Percentiles rank a stretch among this genome's conserved stretches.
phyloP scores from a whole-genome alignment of 2,329 filamentous ascomycete species.

The Colletotrichum musae region DNA sequence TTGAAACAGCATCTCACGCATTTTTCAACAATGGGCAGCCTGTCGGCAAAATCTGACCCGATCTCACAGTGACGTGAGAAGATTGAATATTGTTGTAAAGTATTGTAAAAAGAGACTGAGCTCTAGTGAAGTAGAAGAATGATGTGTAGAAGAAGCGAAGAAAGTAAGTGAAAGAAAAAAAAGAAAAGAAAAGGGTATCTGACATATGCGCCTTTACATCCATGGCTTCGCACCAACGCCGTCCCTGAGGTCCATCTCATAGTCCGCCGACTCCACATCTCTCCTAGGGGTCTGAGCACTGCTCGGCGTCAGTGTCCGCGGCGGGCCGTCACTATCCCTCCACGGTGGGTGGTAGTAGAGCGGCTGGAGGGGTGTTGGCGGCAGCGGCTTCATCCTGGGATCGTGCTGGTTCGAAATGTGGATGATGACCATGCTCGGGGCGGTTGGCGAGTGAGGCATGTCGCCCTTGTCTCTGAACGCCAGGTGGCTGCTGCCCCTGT shows the following conservation, averaged over 20 bases:
- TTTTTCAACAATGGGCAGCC: no score
- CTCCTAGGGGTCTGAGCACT: constrained; percentile 6
- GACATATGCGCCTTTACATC: constrained; percentile 17
- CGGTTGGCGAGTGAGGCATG: neutral
- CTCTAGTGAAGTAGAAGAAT: no score
- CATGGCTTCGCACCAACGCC: constrained; percentile 22
- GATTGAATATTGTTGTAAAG: no score
- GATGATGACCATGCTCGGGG: constrained; percentile 14
- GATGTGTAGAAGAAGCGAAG: no score
- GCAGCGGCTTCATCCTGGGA: constrained; percentile 29
- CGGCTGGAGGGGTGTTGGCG: constrained; percentile 11
- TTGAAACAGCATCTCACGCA: no score
- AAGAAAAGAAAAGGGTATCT: neutral
- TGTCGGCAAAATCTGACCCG: no score
- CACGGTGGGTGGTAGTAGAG: constrained; percentile 2
- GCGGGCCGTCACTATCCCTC: constrained; percentile 15
- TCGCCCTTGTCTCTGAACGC: constrained; percentile 6
- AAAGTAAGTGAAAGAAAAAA: no score
- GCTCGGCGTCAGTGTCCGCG: neutral
- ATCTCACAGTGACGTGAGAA: no score
- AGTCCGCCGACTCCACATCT: constrained; percentile 15
- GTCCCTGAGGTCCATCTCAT: constrained; percentile 25
- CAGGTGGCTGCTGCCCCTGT: constrained; percentile 11
- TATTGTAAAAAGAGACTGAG: no score
- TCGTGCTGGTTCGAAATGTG: constrained; percentile 22